Conservation (phyloP, 169 alveolate genomes). For the Plasmodium adleri region DNA sequence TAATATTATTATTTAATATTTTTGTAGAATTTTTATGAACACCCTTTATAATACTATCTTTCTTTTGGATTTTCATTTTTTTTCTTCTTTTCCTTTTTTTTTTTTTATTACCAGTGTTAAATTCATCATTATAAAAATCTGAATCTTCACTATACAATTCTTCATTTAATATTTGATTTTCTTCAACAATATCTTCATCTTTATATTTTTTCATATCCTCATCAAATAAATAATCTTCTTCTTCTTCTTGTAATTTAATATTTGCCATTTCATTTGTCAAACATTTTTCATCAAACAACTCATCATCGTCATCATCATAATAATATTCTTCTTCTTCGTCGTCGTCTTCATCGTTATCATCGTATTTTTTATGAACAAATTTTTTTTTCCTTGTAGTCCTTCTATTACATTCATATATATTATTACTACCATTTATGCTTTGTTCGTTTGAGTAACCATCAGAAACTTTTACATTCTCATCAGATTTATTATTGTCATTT, state of each 20-base stretch:
- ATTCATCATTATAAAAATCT: slow-evolving; percentile 22
- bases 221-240: slow-evolving; percentile 15
- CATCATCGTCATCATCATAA: slow-evolving; percentile 34
- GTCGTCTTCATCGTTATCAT: neutral
- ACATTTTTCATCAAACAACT: slow-evolving; percentile 27
- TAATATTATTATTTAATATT: neutral
- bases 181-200: slow-evolving; percentile 75
- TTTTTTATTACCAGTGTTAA: slow-evolving; percentile 15
- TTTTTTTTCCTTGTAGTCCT: slow-evolving; percentile 8
- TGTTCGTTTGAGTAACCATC: too few species aligned
- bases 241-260: neutral
- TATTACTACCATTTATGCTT: too few species aligned
- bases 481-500: too few species aligned
- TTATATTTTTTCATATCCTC: slow-evolving; percentile 13
- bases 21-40: slow-evolving; percentile 1
- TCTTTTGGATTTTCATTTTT: slow-evolving; percentile 3
- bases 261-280: slow-evolving; percentile 3
- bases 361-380: neutral
- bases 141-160: slow-evolving; percentile 66
- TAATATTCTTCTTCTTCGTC: slow-evolving; percentile 21
- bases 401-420: neutral
- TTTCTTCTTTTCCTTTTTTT: slow-evolving; percentile 21
- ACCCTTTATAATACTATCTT: neutral
- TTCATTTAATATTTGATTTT: slow-evolving; percentile 40
- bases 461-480: too few species aligned